A percentile compares a stretch with the other conserved stretches of the same genome.
Conservation (phyloP, 2,329 filamentous ascomycete species). For the Pseudogymnoascus sp. region DNA sequence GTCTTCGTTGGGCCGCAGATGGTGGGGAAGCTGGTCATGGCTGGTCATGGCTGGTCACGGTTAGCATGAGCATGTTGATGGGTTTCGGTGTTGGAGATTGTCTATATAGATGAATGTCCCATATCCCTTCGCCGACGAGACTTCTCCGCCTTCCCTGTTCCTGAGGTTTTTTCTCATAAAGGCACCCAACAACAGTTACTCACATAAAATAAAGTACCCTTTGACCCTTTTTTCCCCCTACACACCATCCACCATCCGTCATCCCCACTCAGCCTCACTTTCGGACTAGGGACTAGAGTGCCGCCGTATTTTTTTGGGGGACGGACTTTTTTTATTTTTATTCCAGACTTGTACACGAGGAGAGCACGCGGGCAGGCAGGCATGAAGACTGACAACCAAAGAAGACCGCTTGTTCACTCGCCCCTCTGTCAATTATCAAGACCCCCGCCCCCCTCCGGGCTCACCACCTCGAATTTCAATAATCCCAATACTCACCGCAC, state of each 20-base stretch:
- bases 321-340: neutral
- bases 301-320: neutral
- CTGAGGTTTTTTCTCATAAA: neutral
- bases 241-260: neutral
- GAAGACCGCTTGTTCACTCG: constrained; percentile 12
- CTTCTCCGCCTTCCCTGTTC: neutral
- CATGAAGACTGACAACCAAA: constrained; percentile 2
- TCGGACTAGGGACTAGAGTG: neutral
- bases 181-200: neutral
- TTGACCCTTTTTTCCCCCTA: neutral
- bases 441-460: constrained; percentile 14
- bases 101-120: neutral
- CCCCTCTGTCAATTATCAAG: constrained; percentile 17
- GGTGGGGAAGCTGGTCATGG: neutral
- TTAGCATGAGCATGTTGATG: neutral
- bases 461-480: constrained; percentile 13
- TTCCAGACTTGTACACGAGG: neutral
- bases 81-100: neutral
- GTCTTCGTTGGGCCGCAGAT: neutral
- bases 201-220: neutral
- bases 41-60: neutral
- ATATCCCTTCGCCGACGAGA: neutral
- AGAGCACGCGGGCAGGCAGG: neutral
- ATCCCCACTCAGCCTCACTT: neutral
- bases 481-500: neutral